These are phyloP conservation scores for Dendrobium huoshanense DNA, from an alignment of 106 monocot species.

Conservation along the genomic window DNA sequence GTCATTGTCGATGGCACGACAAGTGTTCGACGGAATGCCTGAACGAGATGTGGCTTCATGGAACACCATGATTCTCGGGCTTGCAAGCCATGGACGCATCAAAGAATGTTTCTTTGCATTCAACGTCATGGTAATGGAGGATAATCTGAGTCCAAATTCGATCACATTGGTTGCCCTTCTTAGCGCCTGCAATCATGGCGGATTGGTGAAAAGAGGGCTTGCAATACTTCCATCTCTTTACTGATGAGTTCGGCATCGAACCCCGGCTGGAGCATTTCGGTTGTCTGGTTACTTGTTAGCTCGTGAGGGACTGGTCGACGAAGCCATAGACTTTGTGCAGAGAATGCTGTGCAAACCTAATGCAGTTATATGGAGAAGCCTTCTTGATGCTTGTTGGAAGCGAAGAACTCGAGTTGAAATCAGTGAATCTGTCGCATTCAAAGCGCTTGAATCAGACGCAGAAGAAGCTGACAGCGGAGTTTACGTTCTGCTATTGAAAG, in stretches of 20 bases:
- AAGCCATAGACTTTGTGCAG: constrained; percentile 46
- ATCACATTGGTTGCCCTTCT: constrained; percentile 63
- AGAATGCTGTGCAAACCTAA: constrained; percentile 58
- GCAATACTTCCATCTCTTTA: constrained; percentile 25
- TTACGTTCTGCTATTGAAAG: constrained; percentile 52
- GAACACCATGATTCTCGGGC: constrained; percentile 64
- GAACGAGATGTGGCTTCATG: constrained; percentile 43
- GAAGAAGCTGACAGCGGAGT: constrained; percentile 31
- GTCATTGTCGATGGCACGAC: constrained; percentile 33
- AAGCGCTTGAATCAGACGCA: constrained; percentile 36
- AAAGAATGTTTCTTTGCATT: constrained; percentile 37
- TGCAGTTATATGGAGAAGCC: constrained; percentile 66
- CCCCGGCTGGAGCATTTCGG: constrained; percentile 38
- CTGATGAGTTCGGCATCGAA: constrained; percentile 12
- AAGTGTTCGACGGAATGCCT: constrained; percentile 57
- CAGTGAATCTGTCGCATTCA: constrained; percentile 29
- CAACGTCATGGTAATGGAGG: constrained; percentile 15
- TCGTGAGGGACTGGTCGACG: constrained; percentile 44
- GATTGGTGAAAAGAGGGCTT: constrained; percentile 27
- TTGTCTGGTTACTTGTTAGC: constrained; percentile 28
- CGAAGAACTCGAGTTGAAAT: constrained; percentile 22
- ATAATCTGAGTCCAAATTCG: constrained; percentile 36
- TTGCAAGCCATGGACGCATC: constrained; percentile 37
- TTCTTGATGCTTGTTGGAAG: constrained; percentile 70
- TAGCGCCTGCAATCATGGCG: constrained; percentile 44